Evolutionary conservation across 257 asterid species (phyloP).

Genomic region (Solanum sparsipilum): DNA sequence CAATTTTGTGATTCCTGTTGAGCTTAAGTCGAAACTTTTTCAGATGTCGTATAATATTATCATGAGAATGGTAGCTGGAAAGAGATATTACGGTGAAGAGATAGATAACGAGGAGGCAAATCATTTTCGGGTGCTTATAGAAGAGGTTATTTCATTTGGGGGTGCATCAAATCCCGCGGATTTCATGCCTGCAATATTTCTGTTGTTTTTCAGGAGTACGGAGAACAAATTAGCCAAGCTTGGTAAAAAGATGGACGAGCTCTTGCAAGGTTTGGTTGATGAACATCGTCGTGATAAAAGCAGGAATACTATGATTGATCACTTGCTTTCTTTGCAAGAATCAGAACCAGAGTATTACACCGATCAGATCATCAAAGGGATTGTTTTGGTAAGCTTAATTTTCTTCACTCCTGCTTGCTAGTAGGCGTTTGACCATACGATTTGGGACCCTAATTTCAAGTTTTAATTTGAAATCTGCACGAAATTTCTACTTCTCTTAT

Average conservation of each 20-base stretch:
- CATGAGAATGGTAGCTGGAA: constrained; percentile 63
- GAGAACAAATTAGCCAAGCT: constrained; percentile 26
- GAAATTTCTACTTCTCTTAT: background rate
- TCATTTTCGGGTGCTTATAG: constrained; percentile 20
- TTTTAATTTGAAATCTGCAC: background rate
- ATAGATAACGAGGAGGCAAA: constrained; percentile 25
- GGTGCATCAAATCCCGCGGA: constrained; percentile 25
- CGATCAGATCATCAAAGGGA: constrained; percentile 39
- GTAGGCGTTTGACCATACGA: background rate
- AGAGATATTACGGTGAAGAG: constrained; percentile 36
- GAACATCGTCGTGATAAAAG: constrained; percentile 15
- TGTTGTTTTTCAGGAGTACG: background rate
- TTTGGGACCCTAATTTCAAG: background rate
- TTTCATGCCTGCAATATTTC: constrained; percentile 15
- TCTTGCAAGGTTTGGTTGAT: constrained; percentile 41
- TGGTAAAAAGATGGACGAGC: constrained; percentile 14
- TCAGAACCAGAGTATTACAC: constrained; percentile 42
- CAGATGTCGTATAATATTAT: constrained; percentile 36
- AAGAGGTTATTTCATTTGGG: constrained; percentile 8
- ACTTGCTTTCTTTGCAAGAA: constrained; percentile 46
- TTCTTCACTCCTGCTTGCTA: background rate
- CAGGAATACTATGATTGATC: constrained; percentile 39
- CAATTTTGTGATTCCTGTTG: constrained; percentile 15
- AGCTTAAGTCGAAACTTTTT: constrained; percentile 13
- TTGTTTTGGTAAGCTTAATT: constrained; percentile 22